Conservation (phyloP, 768 basidiomycete species). For the Tulasnella sp. region DNA sequence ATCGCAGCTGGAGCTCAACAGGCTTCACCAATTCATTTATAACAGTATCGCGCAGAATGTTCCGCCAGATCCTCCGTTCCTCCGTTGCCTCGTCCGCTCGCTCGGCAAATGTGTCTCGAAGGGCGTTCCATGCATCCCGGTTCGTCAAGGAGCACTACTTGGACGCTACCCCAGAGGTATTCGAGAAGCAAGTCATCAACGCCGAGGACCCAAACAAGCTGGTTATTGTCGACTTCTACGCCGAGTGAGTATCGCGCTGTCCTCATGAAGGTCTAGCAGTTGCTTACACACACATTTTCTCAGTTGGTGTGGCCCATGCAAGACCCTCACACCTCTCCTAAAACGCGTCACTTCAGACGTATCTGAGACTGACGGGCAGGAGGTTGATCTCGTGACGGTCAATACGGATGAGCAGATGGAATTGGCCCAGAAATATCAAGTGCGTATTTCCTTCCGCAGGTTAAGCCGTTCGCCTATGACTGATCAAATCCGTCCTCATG, state of each 20-base stretch:
- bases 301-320: constrained; percentile 81
- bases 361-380: constrained; percentile 52
- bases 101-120: background rate
- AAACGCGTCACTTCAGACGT: constrained; percentile 51
- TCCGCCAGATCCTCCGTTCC: background rate
- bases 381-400: constrained; percentile 69
- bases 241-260: constrained; percentile 51
- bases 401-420: constrained; percentile 47
- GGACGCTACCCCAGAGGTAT: constrained; percentile 22
- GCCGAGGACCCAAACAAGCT: constrained; percentile 41
- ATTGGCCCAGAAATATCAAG: constrained; percentile 54
- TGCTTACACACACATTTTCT: background rate
- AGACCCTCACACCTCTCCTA: constrained; percentile 64
- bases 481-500: background rate
- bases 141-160: constrained; percentile 15
- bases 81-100: background rate
- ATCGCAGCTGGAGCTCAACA: background rate
- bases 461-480: constrained; percentile 19
- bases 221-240: constrained; percentile 75
- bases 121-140: constrained; percentile 19
- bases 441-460: constrained; percentile 33
- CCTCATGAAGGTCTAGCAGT: constrained; percentile 27
- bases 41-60: background rate
- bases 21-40: background rate
- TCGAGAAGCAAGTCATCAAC: constrained; percentile 24